phyloP scores from a whole-genome alignment of 2,329 filamentous ascomycete species.

The Epichloe gansuensis region DNA sequence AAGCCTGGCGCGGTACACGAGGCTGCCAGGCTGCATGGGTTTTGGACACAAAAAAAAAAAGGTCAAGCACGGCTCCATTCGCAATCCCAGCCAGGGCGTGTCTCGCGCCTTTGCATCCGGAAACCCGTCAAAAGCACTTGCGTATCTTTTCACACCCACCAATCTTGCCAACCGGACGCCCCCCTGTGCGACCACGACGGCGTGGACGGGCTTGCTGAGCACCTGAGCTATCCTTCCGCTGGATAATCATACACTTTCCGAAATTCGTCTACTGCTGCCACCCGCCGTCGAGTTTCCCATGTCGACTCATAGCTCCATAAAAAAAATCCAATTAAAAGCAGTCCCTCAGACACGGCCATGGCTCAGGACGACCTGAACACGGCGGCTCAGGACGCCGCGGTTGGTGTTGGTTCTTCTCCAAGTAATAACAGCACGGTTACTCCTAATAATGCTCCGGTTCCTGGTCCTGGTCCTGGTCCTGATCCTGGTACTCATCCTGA shows the following conservation, averaged over 20 bases:
- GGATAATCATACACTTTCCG: constrained; percentile 1
- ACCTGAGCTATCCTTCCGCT: neutral
- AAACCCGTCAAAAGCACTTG: constrained; percentile 4
- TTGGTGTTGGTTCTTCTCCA: constrained; percentile 14
- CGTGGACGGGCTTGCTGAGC: neutral
- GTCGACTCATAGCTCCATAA: constrained; percentile 24
- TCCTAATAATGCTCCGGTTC: constrained; percentile 10
- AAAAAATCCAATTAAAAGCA: constrained; percentile 23
- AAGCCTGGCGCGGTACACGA: constrained; percentile 4
- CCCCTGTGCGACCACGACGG: constrained; percentile 6
- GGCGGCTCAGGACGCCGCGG: constrained; percentile 18
- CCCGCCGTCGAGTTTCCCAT: constrained; percentile 15
- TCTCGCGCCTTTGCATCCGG: constrained; percentile 8
- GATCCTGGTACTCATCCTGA: constrained; percentile 3
- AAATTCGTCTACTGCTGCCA: constrained; percentile 3
- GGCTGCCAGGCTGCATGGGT: constrained; percentile 2
- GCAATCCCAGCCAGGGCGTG: constrained; percentile 7
- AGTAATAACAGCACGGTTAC: constrained; percentile 11
- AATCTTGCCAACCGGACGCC: constrained; percentile 3
- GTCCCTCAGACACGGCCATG: constrained; percentile 9
- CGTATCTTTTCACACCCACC: constrained; percentile 3
- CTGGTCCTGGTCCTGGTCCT: constrained; percentile 4
- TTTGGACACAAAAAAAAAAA: neutral
- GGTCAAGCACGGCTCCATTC: constrained; percentile 3
- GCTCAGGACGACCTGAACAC: constrained; percentile 17